These are phyloP conservation scores for Pelargonium cotyledonis DNA, from an alignment of 441 rosid genomes.

Conservation along the genomic window DNA sequence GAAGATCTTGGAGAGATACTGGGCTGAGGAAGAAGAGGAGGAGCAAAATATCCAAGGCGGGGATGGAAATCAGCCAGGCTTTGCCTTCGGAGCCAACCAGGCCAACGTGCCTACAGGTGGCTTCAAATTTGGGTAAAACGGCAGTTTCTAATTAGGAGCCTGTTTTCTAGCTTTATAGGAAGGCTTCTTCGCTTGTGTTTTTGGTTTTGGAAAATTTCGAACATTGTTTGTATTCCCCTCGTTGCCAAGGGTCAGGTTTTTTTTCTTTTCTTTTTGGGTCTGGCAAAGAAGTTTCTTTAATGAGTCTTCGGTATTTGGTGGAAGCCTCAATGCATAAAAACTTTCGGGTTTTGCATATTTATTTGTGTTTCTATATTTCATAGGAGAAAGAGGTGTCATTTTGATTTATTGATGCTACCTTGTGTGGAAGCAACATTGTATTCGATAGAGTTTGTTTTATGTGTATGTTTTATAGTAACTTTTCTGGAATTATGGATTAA, in stretches of 20 bases:
- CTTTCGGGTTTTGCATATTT: no score
- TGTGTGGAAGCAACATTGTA: no score
- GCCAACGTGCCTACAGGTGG: conserved; percentile 42
- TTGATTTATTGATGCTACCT: no score
- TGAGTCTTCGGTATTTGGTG: no score
- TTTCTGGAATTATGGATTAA: no score
- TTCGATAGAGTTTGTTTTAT: no score
- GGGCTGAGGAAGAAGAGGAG: conserved; percentile 63
- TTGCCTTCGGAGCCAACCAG: conserved; percentile 39
- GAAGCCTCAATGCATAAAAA: no score
- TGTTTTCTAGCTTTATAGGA: conserved; percentile 21
- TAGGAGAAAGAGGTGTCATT: no score
- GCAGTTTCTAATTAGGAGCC: conserved; percentile 19
- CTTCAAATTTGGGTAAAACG: conserved; percentile 42
- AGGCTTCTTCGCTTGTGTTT: no score
- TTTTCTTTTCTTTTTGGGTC: conserved; percentile 28
- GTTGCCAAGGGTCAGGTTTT: conserved; percentile 27
- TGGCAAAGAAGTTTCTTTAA: conserved; percentile 11
- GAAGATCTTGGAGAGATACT: conserved; percentile 52
- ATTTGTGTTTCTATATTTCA: no score
- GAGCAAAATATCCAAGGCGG: conserved; percentile 34
- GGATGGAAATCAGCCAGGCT: conserved; percentile 31
- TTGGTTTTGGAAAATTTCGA: no score
- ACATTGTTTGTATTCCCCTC: neutral
- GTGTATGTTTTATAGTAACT: no score